Base-by-base conservation (phyloP, 2,329 filamentous ascomycete species). In the Pseudocercospora eumusae region DNA sequence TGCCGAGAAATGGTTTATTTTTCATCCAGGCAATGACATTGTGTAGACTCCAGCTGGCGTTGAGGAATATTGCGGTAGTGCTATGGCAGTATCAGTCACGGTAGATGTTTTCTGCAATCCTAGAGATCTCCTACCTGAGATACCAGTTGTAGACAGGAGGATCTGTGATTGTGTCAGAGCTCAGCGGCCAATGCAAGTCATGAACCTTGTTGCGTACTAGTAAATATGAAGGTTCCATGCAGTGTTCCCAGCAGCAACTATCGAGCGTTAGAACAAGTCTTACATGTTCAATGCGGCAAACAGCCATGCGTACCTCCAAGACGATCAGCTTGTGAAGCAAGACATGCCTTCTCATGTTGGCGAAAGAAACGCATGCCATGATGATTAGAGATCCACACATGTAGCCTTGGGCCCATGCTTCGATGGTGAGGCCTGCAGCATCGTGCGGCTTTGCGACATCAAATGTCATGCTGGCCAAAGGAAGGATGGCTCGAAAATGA, bases 1-100 rank as follows among this genome's bases (percentile, higher is more conserved):
- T 78, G 2, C 78, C 78, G 7, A 88, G 75, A 25, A 68, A 68
- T 4, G 86, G 86, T 57, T 81, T 82, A 64, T 84, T 86, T 74
- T 88, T 88, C 74, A 89, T 82, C 86, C 86, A 89, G 0, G 86
- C 81, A 62, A 89, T 85, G 63, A 88, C 79, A 65, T 88, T 89
- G 73, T 89, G 86, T 8, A 89, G 74, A 11, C 79, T 81, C 84
- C 85, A 88, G 3, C 64, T 66, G n/a, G 81, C 75, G 65, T 87
- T 86, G 23, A 89, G 80, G 18, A 84, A 80, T 7, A 88, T 82
- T 7, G 84, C 86, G 2, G 83, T 85, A 23, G 80, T 77, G 1
- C 84, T 86, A 2, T 40, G 18, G 18, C 7, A 6, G 36, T 5
- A 28, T 54, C 31, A 54, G 52, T 13, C n/a, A 36, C 2, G 8